Conservation (phyloP, 2,329 filamentous ascomycete species). For the Lecanicillium sp. region DNA sequence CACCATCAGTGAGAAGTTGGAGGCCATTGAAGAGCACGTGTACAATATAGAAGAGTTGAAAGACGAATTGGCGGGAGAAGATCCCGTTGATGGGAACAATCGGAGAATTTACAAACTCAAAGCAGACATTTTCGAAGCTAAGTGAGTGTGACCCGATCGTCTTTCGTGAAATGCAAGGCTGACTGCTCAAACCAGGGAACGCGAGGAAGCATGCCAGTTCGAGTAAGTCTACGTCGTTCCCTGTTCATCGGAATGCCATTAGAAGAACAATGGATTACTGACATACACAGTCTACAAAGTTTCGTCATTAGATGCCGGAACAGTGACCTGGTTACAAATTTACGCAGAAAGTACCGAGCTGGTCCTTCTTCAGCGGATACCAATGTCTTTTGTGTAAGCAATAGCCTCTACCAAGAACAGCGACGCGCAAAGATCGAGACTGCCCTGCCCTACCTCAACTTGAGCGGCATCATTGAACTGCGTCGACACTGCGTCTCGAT, state of each 20-base stretch:
- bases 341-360: conserved; percentile 25
- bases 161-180: not conserved
- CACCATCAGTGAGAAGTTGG: conserved; percentile 13
- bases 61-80: not conserved
- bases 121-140: not conserved
- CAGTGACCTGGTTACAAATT: conserved; percentile 22
- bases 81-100: not conserved
- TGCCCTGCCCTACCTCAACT: conserved; percentile 27
- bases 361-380: conserved; percentile 17
- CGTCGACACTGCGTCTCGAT: conserved; percentile 40
- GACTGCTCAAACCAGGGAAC: not conserved
- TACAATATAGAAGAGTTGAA: conserved; percentile 9
- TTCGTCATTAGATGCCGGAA: conserved; percentile 34
- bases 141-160: not conserved
- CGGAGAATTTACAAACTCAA: not conserved
- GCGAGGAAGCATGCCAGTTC: conserved; percentile 14
- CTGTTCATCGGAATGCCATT: not conserved
- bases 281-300: conserved; percentile 16
- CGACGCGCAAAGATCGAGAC: conserved; percentile 21
- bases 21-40: not conserved
- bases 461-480: conserved; percentile 37
- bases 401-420: conserved; percentile 35
- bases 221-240: conserved; percentile 20
- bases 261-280: conserved; percentile 22
- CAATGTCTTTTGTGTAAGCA: conserved; percentile 41